Evolutionary conservation across 345 rosid species (phyloP), one percentile per base, ranked within the genome.

Genomic region (Balakata baccata): DNA sequence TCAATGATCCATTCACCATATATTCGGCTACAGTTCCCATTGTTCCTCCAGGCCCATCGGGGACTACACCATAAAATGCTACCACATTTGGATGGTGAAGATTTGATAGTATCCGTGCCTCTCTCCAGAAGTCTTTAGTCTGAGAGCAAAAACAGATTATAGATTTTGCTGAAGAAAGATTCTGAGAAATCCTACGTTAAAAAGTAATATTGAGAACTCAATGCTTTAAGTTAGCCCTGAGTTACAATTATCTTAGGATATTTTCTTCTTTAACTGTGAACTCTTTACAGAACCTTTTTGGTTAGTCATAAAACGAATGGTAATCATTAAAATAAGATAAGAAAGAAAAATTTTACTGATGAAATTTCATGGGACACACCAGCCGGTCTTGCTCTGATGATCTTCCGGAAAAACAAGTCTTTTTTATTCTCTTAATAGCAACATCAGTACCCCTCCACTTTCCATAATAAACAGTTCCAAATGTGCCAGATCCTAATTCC

Each of bases 371-470:
- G 65, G 2, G 73, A 84, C 87, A 46, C 58, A 93, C 97, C 92
- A 91, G 79, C 69, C 89, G 80, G 78, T 91, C 96, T 86, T 86
- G 90, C 87, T 94, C 96, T 0, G 97, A 94, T 58, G 86, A 80
- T 77, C 87, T 83, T 61, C 95, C 97, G 3, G 84, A 80, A 75
- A 94, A 94, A 79, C 97, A 90, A 62, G 93, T 89, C 45, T 90
- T 87, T 81, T 90, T 94, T 17, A 94, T 94, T 75, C 97, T 84
- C 82, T 94, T 92, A 69, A 94, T 90, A 72, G 97, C 98, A 56
- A 94, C 97, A 81, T 90, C 97, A 51, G 97, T 92, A 68, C 98
- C 98, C 77, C 97, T 89, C 97, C 98, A 94, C 77, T 90, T 94
- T 66, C 95, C 98, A 70, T 86, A 81, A 76, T 88, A 90, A 38